Evolutionary conservation across 352 stramenopile species (phyloP).

Genomic region (Phytophthora hibernalis): DNA sequence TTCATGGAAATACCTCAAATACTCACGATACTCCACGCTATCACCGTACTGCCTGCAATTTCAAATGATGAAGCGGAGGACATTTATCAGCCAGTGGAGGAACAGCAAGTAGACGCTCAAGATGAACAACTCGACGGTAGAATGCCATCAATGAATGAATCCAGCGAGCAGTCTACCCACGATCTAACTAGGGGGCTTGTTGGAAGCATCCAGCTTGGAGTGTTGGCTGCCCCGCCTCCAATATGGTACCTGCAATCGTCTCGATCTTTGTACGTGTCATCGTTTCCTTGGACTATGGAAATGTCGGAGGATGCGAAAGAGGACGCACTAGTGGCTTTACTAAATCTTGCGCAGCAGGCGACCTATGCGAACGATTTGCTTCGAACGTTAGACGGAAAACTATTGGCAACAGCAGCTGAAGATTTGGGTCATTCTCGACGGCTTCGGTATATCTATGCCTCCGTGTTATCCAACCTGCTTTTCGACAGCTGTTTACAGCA

Average conservation of each 20-base stretch:
- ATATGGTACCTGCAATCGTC: conserved; percentile 32
- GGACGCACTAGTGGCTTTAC: conserved; percentile 64
- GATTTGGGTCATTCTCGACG: conserved; percentile 42
- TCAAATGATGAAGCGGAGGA: conserved; percentile 5
- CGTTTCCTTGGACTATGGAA: conserved; percentile 34
- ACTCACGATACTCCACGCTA: conserved; percentile 52
- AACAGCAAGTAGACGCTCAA: conserved; percentile 6
- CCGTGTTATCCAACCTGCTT: conserved; percentile 72
- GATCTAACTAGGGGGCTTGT: background rate
- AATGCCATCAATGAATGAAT: conserved; percentile 24
- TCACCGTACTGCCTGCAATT: conserved; percentile 37
- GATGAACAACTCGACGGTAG: background rate
- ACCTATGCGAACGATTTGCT: conserved; percentile 60
- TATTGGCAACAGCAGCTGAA: conserved; percentile 51
- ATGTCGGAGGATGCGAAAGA: conserved; percentile 67
- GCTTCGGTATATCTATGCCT: conserved; percentile 68
- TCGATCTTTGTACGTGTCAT: background rate
- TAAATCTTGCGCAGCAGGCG: conserved; percentile 68
- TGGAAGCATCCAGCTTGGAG: conserved; percentile 7
- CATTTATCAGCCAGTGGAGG: background rate
- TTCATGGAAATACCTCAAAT: conserved; percentile 71
- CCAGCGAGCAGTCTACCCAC: background rate
- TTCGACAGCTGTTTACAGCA: conserved; percentile 76
- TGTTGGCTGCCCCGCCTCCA: conserved; percentile 3
- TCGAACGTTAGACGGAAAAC: conserved; percentile 63